phyloP scores from a whole-genome alignment of 768 basidiomycete genomes.

The Pleurotus pulmonarius region DNA sequence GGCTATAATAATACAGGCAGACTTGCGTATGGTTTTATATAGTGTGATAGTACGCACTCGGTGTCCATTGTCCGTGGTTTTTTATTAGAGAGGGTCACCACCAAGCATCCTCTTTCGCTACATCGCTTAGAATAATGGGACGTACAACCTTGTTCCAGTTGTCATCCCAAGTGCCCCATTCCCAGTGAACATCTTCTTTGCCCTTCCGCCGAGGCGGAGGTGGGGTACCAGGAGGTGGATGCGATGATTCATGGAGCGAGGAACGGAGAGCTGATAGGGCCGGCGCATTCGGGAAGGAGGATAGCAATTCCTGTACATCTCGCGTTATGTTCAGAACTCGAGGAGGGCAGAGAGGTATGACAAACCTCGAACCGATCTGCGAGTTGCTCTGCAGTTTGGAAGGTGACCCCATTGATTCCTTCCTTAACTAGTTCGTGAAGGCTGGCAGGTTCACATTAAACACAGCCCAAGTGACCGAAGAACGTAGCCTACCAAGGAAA shows the following conservation, averaged over 20 bases:
- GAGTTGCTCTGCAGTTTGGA: slow-evolving; percentile 62
- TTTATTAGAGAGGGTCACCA: background rate
- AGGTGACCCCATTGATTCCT: slow-evolving; percentile 80
- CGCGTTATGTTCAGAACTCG: background rate
- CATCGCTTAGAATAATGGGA: slow-evolving; percentile 49
- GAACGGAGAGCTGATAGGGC: slow-evolving; percentile 48
- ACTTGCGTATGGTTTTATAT: too few species aligned
- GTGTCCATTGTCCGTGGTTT: too few species aligned
- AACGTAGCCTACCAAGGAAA: slow-evolving; percentile 69
- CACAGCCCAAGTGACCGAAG: background rate
- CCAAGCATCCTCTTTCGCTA: slow-evolving; percentile 21
- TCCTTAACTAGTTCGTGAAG: slow-evolving; percentile 84
- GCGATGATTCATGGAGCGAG: slow-evolving; percentile 37
- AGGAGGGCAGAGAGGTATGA: slow-evolving; percentile 5
- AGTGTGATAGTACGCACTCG: too few species aligned
- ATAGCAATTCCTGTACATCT: slow-evolving; percentile 45
- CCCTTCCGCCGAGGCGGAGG: slow-evolving; percentile 5
- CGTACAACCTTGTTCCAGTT: slow-evolving; percentile 75
- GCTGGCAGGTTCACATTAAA: slow-evolving; percentile 33
- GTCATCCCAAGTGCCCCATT: slow-evolving; percentile 79
- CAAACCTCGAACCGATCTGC: slow-evolving; percentile 69
- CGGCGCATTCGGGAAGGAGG: slow-evolving; percentile 54
- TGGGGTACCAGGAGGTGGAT: slow-evolving; percentile 17
- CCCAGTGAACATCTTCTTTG: slow-evolving; percentile 30
- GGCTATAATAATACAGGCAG: too few species aligned